Evolutionary conservation across 345 rosid genomes (phyloP).

Genomic region (Ceriops tagal): DNA sequence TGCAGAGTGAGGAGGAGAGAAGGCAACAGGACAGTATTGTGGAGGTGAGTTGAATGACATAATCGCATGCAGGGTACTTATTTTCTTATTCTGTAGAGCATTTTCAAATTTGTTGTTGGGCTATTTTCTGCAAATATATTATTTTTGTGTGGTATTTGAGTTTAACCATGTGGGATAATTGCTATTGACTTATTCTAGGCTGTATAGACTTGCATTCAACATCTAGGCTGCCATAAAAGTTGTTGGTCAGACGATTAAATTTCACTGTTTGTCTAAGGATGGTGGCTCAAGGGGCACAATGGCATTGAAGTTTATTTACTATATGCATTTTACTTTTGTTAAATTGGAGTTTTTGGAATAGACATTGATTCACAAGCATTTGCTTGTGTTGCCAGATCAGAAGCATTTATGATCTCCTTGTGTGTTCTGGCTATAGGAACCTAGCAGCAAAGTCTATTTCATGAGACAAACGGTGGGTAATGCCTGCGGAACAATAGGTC

Average conservation of each 20-base stretch:
- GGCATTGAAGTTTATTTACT: no score
- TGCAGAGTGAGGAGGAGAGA: conserved; percentile 82
- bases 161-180: no score
- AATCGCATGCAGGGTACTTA: not conserved
- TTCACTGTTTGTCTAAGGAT: no score
- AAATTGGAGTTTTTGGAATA: not conserved
- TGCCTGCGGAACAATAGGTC: conserved; percentile 97
- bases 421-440: conserved; percentile 43
- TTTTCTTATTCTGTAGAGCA: not conserved
- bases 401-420: not conserved
- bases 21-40: conserved; percentile 47
- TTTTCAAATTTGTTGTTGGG: not conserved
- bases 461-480: conserved; percentile 97
- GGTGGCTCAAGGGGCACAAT: no score
- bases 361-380: not conserved
- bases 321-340: not conserved
- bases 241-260: not conserved
- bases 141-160: no score
- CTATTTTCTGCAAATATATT: no score
- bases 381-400: not conserved
- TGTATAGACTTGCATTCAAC: no score
- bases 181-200: no score
- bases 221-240: no score
- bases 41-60: conserved; percentile 36
- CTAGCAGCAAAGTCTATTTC: conserved; percentile 67